Evolutionary conservation across 2,329 filamentous ascomycete species (phyloP).

Genomic region (Chaetomium sp.): DNA sequence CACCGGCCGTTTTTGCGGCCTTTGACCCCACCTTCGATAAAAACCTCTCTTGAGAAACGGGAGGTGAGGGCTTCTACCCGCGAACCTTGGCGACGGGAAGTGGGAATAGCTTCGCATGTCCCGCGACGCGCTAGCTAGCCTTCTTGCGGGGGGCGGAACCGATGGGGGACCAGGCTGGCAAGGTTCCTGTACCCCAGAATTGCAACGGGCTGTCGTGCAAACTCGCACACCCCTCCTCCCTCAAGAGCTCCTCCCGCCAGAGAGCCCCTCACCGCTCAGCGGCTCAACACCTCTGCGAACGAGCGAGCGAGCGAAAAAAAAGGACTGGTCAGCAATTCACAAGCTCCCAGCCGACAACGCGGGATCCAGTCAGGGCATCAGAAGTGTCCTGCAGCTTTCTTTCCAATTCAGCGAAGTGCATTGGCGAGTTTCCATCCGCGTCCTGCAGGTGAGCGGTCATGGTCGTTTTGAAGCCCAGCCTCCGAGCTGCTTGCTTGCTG

Average conservation of each 20-base stretch:
- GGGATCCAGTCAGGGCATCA: slow-evolving; percentile 5
- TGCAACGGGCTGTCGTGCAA: background rate
- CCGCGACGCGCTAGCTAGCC: background rate
- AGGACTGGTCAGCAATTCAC: no score
- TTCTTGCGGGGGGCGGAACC: no score
- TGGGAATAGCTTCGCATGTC: slow-evolving; percentile 21
- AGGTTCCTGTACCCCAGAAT: slow-evolving; percentile 6
- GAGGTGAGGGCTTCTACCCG: background rate
- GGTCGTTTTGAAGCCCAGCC: background rate
- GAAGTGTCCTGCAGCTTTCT: slow-evolving; percentile 1
- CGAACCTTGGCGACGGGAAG: slow-evolving; percentile 9
- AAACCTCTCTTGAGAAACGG: background rate
- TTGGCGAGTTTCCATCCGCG: slow-evolving; percentile 3
- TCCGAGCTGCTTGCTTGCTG: background rate
- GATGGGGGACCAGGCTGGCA: background rate
- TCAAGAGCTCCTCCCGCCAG: no score
- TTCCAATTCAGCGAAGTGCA: slow-evolving; percentile 10
- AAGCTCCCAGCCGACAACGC: background rate
- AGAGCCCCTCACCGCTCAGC: slow-evolving; percentile 21
- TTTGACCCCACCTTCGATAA: background rate
- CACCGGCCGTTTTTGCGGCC: no score
- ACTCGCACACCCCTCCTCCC: background rate
- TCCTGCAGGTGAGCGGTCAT: slow-evolving; percentile 16
- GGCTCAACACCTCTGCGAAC: background rate
- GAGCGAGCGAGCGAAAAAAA: no score